Percentiles rank a stretch among this genome's conserved stretches.
These are phyloP conservation scores for Candida namnaoensis DNA, from an alignment of 805 yeast species.

Conservation along the genomic window DNA sequence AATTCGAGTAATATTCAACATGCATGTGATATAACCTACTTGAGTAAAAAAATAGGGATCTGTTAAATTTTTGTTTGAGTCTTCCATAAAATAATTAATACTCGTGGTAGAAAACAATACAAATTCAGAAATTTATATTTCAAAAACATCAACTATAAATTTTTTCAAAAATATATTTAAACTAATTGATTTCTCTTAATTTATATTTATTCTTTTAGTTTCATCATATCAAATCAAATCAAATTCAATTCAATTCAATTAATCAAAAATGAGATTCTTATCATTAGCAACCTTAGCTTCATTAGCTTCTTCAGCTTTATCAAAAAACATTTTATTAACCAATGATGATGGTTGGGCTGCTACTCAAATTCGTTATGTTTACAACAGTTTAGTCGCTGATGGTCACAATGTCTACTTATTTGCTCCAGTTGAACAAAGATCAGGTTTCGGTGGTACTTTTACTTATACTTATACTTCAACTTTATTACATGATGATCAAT, in stretches of 20 bases:
- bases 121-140: too few species aligned
- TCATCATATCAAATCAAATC: too few species aligned
- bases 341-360: conserved; percentile 54
- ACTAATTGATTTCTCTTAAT: too few species aligned
- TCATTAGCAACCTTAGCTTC: conserved; percentile 6
- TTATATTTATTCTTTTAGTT: too few species aligned
- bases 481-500: conserved; percentile 37
- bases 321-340: conserved; percentile 38
- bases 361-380: conserved; percentile 47
- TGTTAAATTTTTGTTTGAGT: too few species aligned
- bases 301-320: conserved; percentile 7
- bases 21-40: too few species aligned
- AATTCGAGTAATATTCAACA: too few species aligned
- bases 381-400: conserved; percentile 35
- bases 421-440: conserved; percentile 43
- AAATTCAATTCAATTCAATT: neutral
- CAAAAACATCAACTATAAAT: too few species aligned
- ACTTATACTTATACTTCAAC: conserved; percentile 29
- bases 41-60: too few species aligned
- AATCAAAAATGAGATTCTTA: neutral
- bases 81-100: too few species aligned
- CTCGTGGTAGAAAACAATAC: too few species aligned
- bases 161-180: too few species aligned
- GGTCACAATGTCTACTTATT: conserved; percentile 41
- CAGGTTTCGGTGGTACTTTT: conserved; percentile 50